Evolutionary conservation across 2,329 filamentous ascomycete species (phyloP), one percentile per base, ranked within the genome.

Genomic region (Aureobasidium melanogenum): DNA sequence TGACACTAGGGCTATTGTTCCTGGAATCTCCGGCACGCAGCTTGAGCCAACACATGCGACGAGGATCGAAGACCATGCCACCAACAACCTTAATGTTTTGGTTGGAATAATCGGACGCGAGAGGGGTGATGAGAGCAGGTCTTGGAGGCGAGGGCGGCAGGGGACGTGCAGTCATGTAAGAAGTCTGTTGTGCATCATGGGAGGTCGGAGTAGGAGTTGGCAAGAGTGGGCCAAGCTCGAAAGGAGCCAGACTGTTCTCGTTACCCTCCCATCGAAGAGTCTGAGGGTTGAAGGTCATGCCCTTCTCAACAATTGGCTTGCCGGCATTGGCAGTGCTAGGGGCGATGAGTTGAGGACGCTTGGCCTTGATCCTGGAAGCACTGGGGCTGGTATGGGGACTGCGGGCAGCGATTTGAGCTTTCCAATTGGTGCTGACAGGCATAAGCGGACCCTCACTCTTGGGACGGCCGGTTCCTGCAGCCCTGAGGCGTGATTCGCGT

Each of bases 51-150:
- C 91, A 95, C 93, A 99, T 97, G 68, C 90, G 90, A 64, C 91
- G 87, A 3, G 94, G 94, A 71, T 99, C 94, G 72, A 97, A 99
- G 10, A 97, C 88, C 94, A 99, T 99, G 67, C 91, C 91, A n/a
- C 91, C 89, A 62, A 97, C 91, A 38, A 97, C 88, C 74, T 97
- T 92, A 15, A 96, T 88, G 64, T 91, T 92, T 69, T 93, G 89
- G 64, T 87, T 72, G 28, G 67, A 86, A 5, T 86, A 82, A 60
- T 88, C 89, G 66, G 67, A 67, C 44, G 69, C 66, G 55, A 97
- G 89, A 66, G 96, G 94, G 51, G 91, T 91, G 69, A 99, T 99
- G 19, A 99, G 82, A 6, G 93, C 91, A 10, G 90, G 79, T 80
- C 64, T 87, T 75, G 67, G 79, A 39, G 77, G 79, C 44, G 75